Base-by-base conservation (phyloP, 192 early-diverging fungal species). In the Entophlyctis helioformis region DNA sequence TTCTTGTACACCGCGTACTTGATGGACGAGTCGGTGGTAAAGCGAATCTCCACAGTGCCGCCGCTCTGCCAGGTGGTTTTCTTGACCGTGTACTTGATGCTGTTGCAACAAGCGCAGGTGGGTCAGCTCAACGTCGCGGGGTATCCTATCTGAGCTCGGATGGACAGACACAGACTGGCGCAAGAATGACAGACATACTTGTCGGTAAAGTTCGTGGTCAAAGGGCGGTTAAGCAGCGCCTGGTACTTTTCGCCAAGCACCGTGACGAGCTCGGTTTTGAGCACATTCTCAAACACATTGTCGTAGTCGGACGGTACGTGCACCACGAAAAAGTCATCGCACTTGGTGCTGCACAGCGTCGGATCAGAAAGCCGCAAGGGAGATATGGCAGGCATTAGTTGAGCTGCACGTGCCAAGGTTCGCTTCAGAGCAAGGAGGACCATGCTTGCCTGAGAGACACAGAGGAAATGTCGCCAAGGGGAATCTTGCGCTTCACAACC, bases 231-330 rank as follows among this genome's bases (percentile, higher is more conserved):
- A 5, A 52, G 59, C 0, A 42, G 50, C 0, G 20, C 24, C 27
- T 53, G 24, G 45, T 74, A 74, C 42, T 74, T 65, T 39, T 76
- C 71, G 28, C 64, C 72, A 34, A 72, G 46, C 3, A 71, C 68
- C 2, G 73, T 76, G 26, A 78, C 52, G 31, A 78, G 45, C 51
- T 78, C 75, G 1, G 75, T 78, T 44, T 78, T 78, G 47, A 77
- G 71, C 8, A 69, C 50, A 36, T 67, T 63, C 41, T 78, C 70
- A 38, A 71, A 36, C 21, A 78, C 73, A 52, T 62, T 67, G 46
- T 76, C 72, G 50, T 63, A 78, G 21, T 78, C 70, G 16, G 46
- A 43, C 16, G 63, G 56, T 2, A 71, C 54, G 46, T 78, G 73
- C 16, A 78, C 34, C 0, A 78, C 67, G 49, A 78, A 58, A 51